Evolutionary conservation across 139 green algal genomes (phyloP), one percentile per base, ranked within the genome.

Genomic region (Chlamydomonas incerta): DNA sequence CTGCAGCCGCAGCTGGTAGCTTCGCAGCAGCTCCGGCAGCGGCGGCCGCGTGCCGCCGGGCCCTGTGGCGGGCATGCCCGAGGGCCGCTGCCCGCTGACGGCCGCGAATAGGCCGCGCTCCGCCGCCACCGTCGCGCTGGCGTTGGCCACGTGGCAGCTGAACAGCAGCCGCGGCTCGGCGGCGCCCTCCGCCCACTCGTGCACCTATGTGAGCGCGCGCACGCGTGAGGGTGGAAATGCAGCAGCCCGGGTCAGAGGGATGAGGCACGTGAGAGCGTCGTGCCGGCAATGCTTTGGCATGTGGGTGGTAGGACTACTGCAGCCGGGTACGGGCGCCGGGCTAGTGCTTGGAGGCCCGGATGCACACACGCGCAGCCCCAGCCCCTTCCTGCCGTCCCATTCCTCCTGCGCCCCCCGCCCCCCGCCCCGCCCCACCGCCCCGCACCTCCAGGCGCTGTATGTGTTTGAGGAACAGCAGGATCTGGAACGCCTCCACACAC

Each of bases 381-480:
- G 8, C 41, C 6, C 41, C 41, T 8, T 8, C 41, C 41, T 50
- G 8, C 41, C 41, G 6, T 50, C 41, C 41, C 41, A 13, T 13
- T 8, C 8, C 41, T 5, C 41, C 41, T 8, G 41, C 41, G 41
- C 41, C 41, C 41, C 41, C 41, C 41, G 6, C 41, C 41, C 41
- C 41, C 5, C 41, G 8, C 41, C 5, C 41, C 5, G 6, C 41
- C 41, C 41, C 8, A 8, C 41, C 41, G 41, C 13, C 37, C 23
- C 62, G 23, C 37, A 96, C 67, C 73, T 95, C 88, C 21, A 95
- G 67, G n/a, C 31, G 29, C 20, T 90, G 34, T 0, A 95, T 77
- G 71, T 75, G 87, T 50, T 95, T 95, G 23, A 95, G 87, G 80
- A 95, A 96, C 0, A 96, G 87, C 87, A 96, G 68, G 21, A 94